Percentiles rank a stretch among this genome's conserved stretches.
Conservation (phyloP, 2,329 filamentous ascomycete genomes). For the Didymella keratinophila region DNA sequence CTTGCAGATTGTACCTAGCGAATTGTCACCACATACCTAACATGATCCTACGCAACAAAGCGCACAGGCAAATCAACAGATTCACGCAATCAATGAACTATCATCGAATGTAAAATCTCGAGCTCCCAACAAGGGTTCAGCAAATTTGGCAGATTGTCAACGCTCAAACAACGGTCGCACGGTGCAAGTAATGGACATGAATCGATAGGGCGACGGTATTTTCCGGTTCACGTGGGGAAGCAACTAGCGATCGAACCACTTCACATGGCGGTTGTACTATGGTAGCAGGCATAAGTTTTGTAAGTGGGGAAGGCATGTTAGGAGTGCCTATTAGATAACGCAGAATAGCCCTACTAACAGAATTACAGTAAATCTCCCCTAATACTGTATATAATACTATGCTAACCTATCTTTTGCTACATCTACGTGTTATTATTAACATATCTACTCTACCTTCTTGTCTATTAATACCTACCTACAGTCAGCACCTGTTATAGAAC, state of each 20-base stretch:
- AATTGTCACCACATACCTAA: constrained; percentile 1
- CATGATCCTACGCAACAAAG: constrained; percentile 1
- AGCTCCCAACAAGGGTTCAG: constrained; percentile 5
- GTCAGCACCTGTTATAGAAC: too few species aligned
- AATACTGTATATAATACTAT: too few species aligned
- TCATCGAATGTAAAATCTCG: constrained; percentile 3
- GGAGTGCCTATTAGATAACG: too few species aligned
- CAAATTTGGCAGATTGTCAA: constrained; percentile 8
- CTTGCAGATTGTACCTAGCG: constrained; percentile 1
- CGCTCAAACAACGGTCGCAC: constrained; percentile 20
- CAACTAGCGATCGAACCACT: constrained; percentile 18
- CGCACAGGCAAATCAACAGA: constrained; percentile 4
- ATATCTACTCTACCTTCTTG: too few species aligned
- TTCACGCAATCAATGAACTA: constrained; percentile 1
- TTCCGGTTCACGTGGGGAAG: constrained; percentile 20
- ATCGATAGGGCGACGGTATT: constrained; percentile 12
- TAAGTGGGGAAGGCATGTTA: too few species aligned
- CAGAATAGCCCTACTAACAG: too few species aligned
- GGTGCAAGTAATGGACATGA: constrained; percentile 13
- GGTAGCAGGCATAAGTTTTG: too few species aligned
- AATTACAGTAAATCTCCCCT: too few species aligned
- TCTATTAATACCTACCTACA: too few species aligned
- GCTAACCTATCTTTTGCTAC: too few species aligned
- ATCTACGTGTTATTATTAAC: too few species aligned
- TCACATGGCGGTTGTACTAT: constrained; percentile 10